These are phyloP conservation scores for Phyllostachys edulis DNA, from an alignment of 176 grass and related monocot species.

Conservation along the genomic window DNA sequence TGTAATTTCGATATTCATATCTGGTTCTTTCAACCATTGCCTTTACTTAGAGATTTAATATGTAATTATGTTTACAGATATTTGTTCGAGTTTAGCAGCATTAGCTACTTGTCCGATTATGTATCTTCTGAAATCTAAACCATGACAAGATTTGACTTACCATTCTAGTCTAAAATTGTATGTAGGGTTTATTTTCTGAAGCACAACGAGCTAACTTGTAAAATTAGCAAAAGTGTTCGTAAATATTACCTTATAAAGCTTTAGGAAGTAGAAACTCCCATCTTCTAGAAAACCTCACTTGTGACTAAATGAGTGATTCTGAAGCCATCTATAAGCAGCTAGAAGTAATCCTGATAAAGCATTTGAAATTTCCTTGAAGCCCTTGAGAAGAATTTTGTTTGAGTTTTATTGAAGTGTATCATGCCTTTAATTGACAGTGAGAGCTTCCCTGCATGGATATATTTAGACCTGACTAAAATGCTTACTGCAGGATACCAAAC, in stretches of 20 bases:
- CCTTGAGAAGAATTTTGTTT: not conserved
- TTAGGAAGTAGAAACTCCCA: not conserved
- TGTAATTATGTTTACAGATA: not conserved
- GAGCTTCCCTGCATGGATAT: not conserved
- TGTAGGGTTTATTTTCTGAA: slow-evolving; percentile 7
- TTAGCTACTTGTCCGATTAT: not conserved
- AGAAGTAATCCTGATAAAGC: not conserved
- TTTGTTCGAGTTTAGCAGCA: not conserved
- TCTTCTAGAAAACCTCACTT: not conserved
- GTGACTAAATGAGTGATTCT: not conserved
- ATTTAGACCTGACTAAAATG: not conserved
- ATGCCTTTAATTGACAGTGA: not conserved
- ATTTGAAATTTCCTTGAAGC: not conserved
- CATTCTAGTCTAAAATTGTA: not conserved
- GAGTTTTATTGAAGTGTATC: not conserved
- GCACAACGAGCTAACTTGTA: not conserved
- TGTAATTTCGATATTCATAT: not conserved
- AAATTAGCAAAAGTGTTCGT: not conserved
- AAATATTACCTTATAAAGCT: not conserved
- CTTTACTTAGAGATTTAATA: not conserved
- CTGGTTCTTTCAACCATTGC: not conserved
- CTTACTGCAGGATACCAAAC: slow-evolving; percentile 60
- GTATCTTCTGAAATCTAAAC: not conserved
- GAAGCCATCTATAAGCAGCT: not conserved
- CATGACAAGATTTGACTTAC: not conserved